A percentile compares a stretch with the other conserved stretches of the same genome.
These are phyloP conservation scores for Globisporangium canariense DNA, from an alignment of 352 stramenopile genomes.

Conservation along the genomic window DNA sequence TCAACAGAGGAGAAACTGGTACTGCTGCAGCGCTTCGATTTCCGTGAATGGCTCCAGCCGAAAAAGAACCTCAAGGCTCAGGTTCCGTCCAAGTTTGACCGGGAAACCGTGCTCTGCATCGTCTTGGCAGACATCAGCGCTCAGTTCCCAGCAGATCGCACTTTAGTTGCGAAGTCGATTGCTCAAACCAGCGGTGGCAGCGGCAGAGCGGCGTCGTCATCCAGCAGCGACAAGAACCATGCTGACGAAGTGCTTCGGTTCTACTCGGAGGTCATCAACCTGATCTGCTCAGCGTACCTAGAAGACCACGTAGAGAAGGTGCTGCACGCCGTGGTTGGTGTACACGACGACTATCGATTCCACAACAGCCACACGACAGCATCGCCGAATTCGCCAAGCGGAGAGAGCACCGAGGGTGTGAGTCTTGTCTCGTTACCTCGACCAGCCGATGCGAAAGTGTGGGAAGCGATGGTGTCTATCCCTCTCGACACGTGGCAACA, in stretches of 20 bases:
- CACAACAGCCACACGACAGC: slow-evolving; percentile 23
- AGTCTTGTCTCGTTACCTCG: slow-evolving; percentile 33
- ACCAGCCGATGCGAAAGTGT: slow-evolving; percentile 59
- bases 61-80: slow-evolving; percentile 29
- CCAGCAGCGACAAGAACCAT: slow-evolving; percentile 17
- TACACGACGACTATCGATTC: slow-evolving; percentile 82
- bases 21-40: slow-evolving; percentile 74
- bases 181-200: slow-evolving; percentile 6
- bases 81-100: slow-evolving; percentile 71
- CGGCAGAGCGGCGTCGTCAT: slow-evolving; percentile 11
- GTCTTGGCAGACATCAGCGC: slow-evolving; percentile 66
- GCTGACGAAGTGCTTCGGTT: slow-evolving; percentile 61
- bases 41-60: slow-evolving; percentile 64
- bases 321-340: slow-evolving; percentile 69
- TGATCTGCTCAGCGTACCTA: slow-evolving; percentile 63
- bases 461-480: slow-evolving; percentile 60
- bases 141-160: slow-evolving; percentile 49
- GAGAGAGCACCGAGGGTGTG: slow-evolving; percentile 8
- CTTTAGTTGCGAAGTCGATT: slow-evolving; percentile 18
- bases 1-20: slow-evolving; percentile 70
- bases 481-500: slow-evolving; percentile 44
- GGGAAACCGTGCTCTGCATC: slow-evolving; percentile 77
- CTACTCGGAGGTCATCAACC: slow-evolving; percentile 65
- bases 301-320: slow-evolving; percentile 84
- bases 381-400: slow-evolving; percentile 14